Conservation (phyloP, 768 basidiomycete genomes). For the Rhizopogon rudus region DNA sequence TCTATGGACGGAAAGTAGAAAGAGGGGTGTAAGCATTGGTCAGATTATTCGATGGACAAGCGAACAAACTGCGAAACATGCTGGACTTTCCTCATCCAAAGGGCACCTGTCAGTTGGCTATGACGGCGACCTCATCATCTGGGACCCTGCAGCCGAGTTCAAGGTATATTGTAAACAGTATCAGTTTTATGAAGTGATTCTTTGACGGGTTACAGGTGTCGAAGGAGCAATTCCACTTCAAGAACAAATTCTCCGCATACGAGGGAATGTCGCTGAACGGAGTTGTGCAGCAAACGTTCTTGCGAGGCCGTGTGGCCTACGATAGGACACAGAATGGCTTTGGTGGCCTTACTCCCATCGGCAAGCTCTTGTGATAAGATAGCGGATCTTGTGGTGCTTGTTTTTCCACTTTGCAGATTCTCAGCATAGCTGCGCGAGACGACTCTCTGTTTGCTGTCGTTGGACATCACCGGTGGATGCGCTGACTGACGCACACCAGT, state of each 20-base stretch:
- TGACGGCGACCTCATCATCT: constrained; percentile 86
- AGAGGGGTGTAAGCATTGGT: constrained; percentile 46
- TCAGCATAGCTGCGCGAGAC: too few relatives aligned
- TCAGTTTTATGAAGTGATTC: neutral
- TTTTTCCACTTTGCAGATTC: too few relatives aligned
- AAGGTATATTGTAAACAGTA: constrained; percentile 24
- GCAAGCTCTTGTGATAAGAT: constrained; percentile 31
- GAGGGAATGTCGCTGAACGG: constrained; percentile 70
- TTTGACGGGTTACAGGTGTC: constrained; percentile 51
- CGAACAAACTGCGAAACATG: constrained; percentile 71
- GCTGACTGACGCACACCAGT: too few relatives aligned
- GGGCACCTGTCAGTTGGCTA: constrained; percentile 68
- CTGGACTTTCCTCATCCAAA: constrained; percentile 64
- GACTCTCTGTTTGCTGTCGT: too few relatives aligned
- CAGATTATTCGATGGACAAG: constrained; percentile 76
- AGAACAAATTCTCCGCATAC: constrained; percentile 93
- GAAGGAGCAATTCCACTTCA: constrained; percentile 72
- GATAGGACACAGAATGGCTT: constrained; percentile 34
- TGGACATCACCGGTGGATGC: too few relatives aligned
- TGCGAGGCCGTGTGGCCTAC: constrained; percentile 75
- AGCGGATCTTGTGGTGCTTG: too few relatives aligned
- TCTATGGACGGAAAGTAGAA: constrained; percentile 77
- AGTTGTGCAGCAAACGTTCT: constrained; percentile 67
- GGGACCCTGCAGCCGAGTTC: constrained; percentile 57
- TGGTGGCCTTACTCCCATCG: constrained; percentile 27